Evolutionary conservation across 768 basidiomycete species (phyloP).

Genomic region (Tephrocybe sp.): DNA sequence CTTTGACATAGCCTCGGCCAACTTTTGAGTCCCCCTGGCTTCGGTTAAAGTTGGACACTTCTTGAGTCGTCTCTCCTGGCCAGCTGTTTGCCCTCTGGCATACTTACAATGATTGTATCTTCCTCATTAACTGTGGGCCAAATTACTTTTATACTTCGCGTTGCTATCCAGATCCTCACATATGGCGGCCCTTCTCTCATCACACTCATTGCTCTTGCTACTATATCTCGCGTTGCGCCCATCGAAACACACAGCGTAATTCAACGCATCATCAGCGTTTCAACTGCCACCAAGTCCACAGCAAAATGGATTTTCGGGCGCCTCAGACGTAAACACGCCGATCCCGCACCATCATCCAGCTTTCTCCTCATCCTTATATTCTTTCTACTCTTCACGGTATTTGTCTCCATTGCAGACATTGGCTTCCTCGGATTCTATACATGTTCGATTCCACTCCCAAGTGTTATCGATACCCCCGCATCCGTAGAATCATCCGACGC

Average conservation of each 20-base stretch:
- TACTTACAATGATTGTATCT: slow-evolving; percentile 14
- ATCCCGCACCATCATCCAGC: slow-evolving; percentile 16
- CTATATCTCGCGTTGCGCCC: slow-evolving; percentile 18
- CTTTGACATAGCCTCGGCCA: too few species aligned
- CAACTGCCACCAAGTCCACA: slow-evolving; percentile 13
- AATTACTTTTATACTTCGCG: slow-evolving; percentile 23
- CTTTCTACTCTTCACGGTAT: slow-evolving; percentile 12
- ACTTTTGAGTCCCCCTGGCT: too few species aligned
- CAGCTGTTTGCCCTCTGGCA: too few species aligned
- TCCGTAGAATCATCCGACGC: slow-evolving; percentile 10
- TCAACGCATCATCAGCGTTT: slow-evolving; percentile 18
- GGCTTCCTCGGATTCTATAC: slow-evolving; percentile 17
- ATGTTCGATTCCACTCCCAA: slow-evolving; percentile 12
- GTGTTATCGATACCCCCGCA: slow-evolving; percentile 15
- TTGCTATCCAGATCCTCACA: slow-evolving; percentile 21
- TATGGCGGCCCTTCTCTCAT: slow-evolving; percentile 19
- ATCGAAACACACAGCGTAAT: slow-evolving; percentile 22
- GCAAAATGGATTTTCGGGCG: slow-evolving; percentile 20
- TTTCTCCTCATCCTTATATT: slow-evolving; percentile 16
- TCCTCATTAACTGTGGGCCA: slow-evolving; percentile 18
- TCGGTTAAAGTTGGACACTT: too few species aligned
- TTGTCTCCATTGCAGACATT: slow-evolving; percentile 16
- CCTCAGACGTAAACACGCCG: slow-evolving; percentile 10
- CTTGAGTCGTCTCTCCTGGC: too few species aligned
- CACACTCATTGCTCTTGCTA: slow-evolving; percentile 18